Percentiles rank a stretch among this genome's conserved stretches.
These are phyloP conservation scores for Fusarium sp. DNA, from an alignment of 2,329 filamentous ascomycete genomes.

Conservation along the genomic window DNA sequence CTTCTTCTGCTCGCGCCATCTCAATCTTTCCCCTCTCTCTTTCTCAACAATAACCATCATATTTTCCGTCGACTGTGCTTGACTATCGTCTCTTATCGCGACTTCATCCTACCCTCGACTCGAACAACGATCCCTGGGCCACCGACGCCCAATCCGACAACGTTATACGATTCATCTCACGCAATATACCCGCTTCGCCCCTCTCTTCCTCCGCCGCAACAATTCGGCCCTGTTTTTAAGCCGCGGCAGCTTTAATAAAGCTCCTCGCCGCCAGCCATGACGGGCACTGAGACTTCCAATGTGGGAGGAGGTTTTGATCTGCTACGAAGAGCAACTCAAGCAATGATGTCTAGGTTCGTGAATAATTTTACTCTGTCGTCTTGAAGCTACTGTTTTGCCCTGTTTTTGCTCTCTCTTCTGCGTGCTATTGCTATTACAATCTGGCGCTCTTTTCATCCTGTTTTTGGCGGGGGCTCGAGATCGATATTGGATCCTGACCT, in stretches of 20 bases:
- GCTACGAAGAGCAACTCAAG: slow-evolving; percentile 70
- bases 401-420: slow-evolving; percentile 1
- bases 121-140: slow-evolving; percentile 31
- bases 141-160: slow-evolving; percentile 34
- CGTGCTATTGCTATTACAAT: slow-evolving; percentile 30
- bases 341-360: slow-evolving; percentile 72
- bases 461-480: background rate
- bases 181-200: slow-evolving; percentile 37
- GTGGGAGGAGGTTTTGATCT: slow-evolving; percentile 66
- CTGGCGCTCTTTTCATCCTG: slow-evolving; percentile 10
- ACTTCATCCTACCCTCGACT: slow-evolving; percentile 16
- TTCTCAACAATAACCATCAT: slow-evolving; percentile 39
- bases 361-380: slow-evolving; percentile 38
- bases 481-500: slow-evolving; percentile 19
- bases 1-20: slow-evolving; percentile 39
- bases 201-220: slow-evolving; percentile 36
- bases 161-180: slow-evolving; percentile 36
- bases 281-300: slow-evolving; percentile 60
- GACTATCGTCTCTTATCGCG: slow-evolving; percentile 18
- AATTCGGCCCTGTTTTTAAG: slow-evolving; percentile 39
- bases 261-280: slow-evolving; percentile 58
- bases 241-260: slow-evolving; percentile 43
- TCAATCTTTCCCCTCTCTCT: slow-evolving; percentile 32
- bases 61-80: slow-evolving; percentile 20
- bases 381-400: slow-evolving; percentile 20